phyloP scores from a whole-genome alignment of 257 asterid species.

The Rubia yunnanensis region DNA sequence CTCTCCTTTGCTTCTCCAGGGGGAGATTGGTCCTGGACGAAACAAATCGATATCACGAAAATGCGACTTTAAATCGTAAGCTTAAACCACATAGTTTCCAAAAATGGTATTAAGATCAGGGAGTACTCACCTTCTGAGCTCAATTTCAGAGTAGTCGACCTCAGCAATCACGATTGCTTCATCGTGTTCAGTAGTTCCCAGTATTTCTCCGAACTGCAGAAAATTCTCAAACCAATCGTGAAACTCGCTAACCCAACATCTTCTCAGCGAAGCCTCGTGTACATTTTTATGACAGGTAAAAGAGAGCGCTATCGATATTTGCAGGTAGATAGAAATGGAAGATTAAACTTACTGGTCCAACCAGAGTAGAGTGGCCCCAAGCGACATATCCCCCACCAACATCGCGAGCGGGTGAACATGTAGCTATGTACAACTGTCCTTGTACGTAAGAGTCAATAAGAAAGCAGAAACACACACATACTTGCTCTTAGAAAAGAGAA shows the following conservation, averaged over 20 bases:
- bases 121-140: slow-evolving; percentile 57
- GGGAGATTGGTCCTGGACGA: slow-evolving; percentile 67
- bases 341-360: slow-evolving; percentile 74
- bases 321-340: slow-evolving; percentile 1
- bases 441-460: slow-evolving; percentile 12
- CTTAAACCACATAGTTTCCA: neutral
- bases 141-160: slow-evolving; percentile 68
- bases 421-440: slow-evolving; percentile 76
- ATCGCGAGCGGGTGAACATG: slow-evolving; percentile 96
- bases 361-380: slow-evolving; percentile 97
- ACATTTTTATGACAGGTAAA: neutral
- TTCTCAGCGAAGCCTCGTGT: too few relatives aligned
- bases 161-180: slow-evolving; percentile 75
- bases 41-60: neutral
- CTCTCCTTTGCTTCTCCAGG: slow-evolving; percentile 80
- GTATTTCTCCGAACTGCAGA: slow-evolving; percentile 79
- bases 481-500: neutral
- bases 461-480: slow-evolving; percentile 1
- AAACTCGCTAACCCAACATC: neutral
- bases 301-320: neutral
- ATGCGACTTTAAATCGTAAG: neutral
- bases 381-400: slow-evolving; percentile 72
- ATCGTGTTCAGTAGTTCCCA: slow-evolving; percentile 76
- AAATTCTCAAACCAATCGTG: too few relatives aligned
- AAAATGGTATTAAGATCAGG: neutral